phyloP scores from a whole-genome alignment of 1,284 basidiomycete species.

The Cutaneotrichosporon cutaneum region DNA sequence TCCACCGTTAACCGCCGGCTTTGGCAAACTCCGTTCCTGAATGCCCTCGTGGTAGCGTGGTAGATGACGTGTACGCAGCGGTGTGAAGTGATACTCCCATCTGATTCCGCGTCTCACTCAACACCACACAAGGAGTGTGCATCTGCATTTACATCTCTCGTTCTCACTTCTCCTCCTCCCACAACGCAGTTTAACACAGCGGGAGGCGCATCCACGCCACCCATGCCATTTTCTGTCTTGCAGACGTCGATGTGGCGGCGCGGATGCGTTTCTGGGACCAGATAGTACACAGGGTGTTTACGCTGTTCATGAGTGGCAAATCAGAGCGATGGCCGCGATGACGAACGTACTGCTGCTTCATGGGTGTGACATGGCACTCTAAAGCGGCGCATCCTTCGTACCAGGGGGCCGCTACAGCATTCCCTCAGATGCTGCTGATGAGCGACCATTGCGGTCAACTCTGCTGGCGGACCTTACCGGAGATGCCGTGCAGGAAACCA shows the following conservation, averaged over 20 bases:
- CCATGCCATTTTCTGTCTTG: not conserved
- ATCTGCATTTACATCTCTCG: not conserved
- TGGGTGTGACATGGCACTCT: no score
- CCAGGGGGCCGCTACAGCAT: not conserved
- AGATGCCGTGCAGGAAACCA: not conserved
- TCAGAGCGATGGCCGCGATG: not conserved
- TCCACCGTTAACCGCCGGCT: no score
- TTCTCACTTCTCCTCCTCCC: not conserved
- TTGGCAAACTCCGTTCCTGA: no score
- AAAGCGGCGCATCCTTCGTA: no score
- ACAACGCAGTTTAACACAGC: not conserved
- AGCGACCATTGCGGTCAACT: not conserved
- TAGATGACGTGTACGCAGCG: not conserved
- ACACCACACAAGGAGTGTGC: not conserved
- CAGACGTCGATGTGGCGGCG: not conserved
- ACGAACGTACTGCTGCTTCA: not conserved
- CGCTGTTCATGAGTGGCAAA: not conserved
- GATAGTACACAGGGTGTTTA: not conserved
- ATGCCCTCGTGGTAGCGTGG: no score
- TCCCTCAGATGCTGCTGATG: not conserved
- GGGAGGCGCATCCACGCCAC: not conserved
- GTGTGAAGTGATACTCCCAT: no score
- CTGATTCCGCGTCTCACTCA: no score
- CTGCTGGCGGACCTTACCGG: not conserved
- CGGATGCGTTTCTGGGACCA: not conserved